A percentile compares a stretch with the other conserved stretches of the same genome.
Evolutionary conservation across 2,329 filamentous ascomycete genomes (phyloP).

Genomic region (Hypomyces rosellus): DNA sequence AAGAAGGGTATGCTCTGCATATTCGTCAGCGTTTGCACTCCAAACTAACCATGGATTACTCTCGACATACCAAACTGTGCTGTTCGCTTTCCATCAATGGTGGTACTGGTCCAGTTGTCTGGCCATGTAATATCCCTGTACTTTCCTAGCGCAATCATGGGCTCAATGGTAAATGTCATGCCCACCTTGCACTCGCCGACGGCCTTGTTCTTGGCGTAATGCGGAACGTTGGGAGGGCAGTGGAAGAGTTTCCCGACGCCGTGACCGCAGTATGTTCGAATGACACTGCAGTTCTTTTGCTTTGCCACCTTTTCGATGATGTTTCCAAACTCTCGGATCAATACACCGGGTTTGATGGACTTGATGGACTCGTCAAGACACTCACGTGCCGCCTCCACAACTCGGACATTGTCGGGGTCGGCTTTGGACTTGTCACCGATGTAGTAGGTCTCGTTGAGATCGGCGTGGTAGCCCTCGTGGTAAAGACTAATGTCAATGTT

Average conservation of each 20-base stretch:
- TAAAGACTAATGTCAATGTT: slow-evolving; percentile 96
- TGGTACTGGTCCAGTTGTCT: slow-evolving; percentile 97
- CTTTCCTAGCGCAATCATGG: slow-evolving; percentile 91
- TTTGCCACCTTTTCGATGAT: slow-evolving; percentile 95
- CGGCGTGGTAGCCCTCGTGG: slow-evolving; percentile 90
- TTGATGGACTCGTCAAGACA: slow-evolving; percentile 88
- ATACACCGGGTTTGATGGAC: slow-evolving; percentile 84
- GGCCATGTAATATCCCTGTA: slow-evolving; percentile 95
- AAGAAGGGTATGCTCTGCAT: slow-evolving; percentile 68
- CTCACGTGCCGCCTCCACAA: slow-evolving; percentile 84
- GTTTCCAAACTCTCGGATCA: slow-evolving; percentile 90
- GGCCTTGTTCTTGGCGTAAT: slow-evolving; percentile 98
- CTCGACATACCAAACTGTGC: slow-evolving; percentile 76
- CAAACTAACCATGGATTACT: not conserved
- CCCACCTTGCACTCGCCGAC: slow-evolving; percentile 89
- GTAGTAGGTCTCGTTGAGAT: slow-evolving; percentile 98
- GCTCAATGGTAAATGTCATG: slow-evolving; percentile 99
- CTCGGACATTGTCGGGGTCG: slow-evolving; percentile 79
- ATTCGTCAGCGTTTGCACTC: slow-evolving; percentile 16
- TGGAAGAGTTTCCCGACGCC: slow-evolving; percentile 94
- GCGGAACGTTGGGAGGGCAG: slow-evolving; percentile 85
- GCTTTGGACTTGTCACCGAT: slow-evolving; percentile 81
- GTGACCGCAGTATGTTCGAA: slow-evolving; percentile 94
- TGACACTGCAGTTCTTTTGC: slow-evolving; percentile 75
- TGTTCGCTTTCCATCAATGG: slow-evolving; percentile 79